These are phyloP conservation scores for Sporothrix inflata DNA, from an alignment of 2,329 filamentous ascomycete species.

Conservation along the genomic window DNA sequence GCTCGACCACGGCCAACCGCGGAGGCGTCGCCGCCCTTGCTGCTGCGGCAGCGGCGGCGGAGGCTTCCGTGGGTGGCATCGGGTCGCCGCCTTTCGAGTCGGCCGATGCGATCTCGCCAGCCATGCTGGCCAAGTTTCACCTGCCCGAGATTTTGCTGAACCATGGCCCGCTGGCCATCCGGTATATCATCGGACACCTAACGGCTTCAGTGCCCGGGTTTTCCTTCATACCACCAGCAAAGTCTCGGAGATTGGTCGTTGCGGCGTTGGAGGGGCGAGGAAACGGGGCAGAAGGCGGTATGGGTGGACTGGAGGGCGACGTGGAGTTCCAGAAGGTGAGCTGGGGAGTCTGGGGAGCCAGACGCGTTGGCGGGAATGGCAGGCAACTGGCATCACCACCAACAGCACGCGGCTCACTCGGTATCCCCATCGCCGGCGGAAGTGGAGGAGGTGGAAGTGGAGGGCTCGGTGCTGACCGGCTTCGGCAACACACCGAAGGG, in stretches of 20 bases:
- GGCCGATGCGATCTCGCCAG: slow-evolving; percentile 79
- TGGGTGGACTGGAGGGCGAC: slow-evolving; percentile 65
- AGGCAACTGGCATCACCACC: slow-evolving; percentile 33
- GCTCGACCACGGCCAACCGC: slow-evolving; percentile 22
- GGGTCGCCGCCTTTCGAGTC: slow-evolving; percentile 65
- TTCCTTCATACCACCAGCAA: slow-evolving; percentile 82
- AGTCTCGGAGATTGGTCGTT: slow-evolving; percentile 90
- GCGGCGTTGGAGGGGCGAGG: slow-evolving; percentile 82
- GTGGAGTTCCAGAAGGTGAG: slow-evolving; percentile 93
- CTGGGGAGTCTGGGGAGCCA: slow-evolving; percentile 95
- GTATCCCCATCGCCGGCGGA: slow-evolving; percentile 59
- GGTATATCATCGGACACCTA: slow-evolving; percentile 92
- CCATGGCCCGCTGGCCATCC: slow-evolving; percentile 89
- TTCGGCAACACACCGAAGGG: slow-evolving; percentile 57
- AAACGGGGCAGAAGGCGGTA: slow-evolving; percentile 54
- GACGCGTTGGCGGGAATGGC: slow-evolving; percentile 54
- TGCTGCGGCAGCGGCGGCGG: slow-evolving; percentile 26
- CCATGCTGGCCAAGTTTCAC: slow-evolving; percentile 85
- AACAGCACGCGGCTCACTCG: slow-evolving; percentile 49
- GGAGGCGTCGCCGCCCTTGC: slow-evolving; percentile 24
- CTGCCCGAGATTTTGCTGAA: slow-evolving; percentile 87
- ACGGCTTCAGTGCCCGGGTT: slow-evolving; percentile 93
- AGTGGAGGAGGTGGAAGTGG: slow-evolving; percentile 45
- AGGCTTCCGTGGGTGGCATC: slow-evolving; percentile 34
- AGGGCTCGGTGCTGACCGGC: slow-evolving; percentile 46